Percentiles rank a stretch among this genome's conserved stretches.
phyloP scores from a whole-genome alignment of 768 basidiomycete species.

The Rhizopogon vesiculosus region DNA sequence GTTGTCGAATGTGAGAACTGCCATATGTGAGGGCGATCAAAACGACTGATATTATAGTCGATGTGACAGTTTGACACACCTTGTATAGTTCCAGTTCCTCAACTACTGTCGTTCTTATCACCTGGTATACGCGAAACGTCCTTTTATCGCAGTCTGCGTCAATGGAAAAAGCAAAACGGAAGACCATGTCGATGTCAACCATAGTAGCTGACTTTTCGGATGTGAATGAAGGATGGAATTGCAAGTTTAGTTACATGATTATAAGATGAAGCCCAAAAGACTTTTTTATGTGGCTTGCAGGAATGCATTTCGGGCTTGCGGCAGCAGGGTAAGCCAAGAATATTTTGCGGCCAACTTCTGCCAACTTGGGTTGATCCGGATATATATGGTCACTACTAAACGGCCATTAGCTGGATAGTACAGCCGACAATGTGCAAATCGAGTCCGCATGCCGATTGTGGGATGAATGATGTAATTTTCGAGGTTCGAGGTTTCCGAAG shows the following conservation, averaged over 20 bases:
- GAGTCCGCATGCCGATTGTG: too few relatives aligned
- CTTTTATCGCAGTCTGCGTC: constrained; percentile 34
- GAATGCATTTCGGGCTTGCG: constrained; percentile 5
- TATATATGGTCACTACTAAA: too few relatives aligned
- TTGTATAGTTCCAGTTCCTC: constrained; percentile 39
- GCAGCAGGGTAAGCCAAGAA: neutral
- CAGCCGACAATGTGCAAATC: too few relatives aligned
- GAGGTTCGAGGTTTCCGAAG: too few relatives aligned
- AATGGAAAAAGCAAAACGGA: constrained; percentile 33
- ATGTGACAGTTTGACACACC: constrained; percentile 16
- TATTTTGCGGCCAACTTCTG: constrained; percentile 10
- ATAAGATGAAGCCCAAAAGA: neutral
- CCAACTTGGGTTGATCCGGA: constrained; percentile 18
- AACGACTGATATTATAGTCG: neutral
- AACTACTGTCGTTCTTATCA: constrained; percentile 19
- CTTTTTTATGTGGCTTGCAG: neutral
- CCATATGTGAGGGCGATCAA: neutral
- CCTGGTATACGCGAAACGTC: constrained; percentile 37
- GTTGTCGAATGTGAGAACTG: constrained; percentile 44
- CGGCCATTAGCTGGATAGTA: too few relatives aligned
- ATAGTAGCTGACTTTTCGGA: constrained; percentile 10
- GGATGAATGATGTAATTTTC: too few relatives aligned
- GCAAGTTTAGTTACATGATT: neutral
- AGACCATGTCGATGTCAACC: constrained; percentile 30
- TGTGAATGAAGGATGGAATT: neutral